Conservation (phyloP, 352 stramenopile species). For the Phytopythium kandeliae region DNA sequence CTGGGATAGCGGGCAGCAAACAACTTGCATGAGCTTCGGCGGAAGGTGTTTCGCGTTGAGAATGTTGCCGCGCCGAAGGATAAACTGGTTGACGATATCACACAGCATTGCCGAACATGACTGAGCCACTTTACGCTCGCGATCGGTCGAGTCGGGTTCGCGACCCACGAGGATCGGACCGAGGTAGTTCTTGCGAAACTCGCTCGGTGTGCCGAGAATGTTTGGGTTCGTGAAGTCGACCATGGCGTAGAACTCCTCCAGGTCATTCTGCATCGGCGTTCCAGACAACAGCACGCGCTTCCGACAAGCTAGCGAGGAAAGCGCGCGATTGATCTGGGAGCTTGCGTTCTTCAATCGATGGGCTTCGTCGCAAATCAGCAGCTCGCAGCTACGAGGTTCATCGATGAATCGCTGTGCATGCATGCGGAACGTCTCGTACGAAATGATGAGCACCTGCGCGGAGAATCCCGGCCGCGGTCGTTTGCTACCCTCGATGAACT, state of each 20-base stretch:
- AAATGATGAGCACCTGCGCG: constrained; percentile 82
- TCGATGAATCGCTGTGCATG: constrained; percentile 90
- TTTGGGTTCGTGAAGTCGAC: constrained; percentile 88
- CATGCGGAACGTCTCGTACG: constrained; percentile 92
- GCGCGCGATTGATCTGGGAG: constrained; percentile 88
- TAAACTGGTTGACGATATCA: constrained; percentile 98
- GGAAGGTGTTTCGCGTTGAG: constrained; percentile 98
- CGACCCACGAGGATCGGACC: constrained; percentile 84
- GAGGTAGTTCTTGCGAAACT: constrained; percentile 94
- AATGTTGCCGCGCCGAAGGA: constrained; percentile 96
- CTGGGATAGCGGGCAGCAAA: constrained; percentile 95
- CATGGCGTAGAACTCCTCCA: constrained; percentile 99
- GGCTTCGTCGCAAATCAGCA: constrained; percentile 98
- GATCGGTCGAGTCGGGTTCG: constrained; percentile 88
- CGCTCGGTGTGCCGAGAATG: constrained; percentile 70
- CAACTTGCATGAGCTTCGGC: constrained; percentile 98
- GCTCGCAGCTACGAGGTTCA: constrained; percentile 85
- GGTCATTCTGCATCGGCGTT: constrained; percentile 98
- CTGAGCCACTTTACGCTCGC: constrained; percentile 61
- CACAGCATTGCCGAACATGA: constrained; percentile 94
- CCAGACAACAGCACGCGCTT: constrained; percentile 95
- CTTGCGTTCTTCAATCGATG: constrained; percentile 98
- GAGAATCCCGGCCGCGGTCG: constrained; percentile 38
- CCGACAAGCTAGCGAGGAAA: constrained; percentile 80
- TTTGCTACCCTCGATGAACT: constrained; percentile 82